A percentile compares a stretch with the other conserved stretches of the same genome.
Conservation (phyloP, 1,284 basidiomycete species). For the Irpex rosettiformis region DNA sequence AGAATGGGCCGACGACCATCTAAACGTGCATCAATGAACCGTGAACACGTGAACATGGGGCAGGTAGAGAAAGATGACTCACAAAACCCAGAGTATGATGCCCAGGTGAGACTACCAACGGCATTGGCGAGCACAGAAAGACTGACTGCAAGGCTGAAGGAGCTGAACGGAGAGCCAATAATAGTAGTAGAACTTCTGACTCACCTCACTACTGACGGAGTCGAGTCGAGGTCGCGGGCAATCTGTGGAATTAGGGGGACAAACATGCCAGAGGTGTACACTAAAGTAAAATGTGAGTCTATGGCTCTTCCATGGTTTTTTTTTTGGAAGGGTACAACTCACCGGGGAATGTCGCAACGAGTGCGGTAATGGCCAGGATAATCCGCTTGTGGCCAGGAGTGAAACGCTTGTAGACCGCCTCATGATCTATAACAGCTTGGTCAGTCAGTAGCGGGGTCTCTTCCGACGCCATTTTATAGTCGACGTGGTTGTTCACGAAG, state of each 20-base stretch:
- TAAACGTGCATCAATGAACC: constrained; percentile 19
- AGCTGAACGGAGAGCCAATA: not conserved
- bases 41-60: not conserved
- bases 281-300: constrained; percentile 29
- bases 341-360: constrained; percentile 48
- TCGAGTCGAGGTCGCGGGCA: constrained; percentile 52
- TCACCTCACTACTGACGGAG: constrained; percentile 50
- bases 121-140: constrained; percentile 41
- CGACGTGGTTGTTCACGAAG: not conserved
- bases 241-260: constrained; percentile 66
- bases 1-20: constrained; percentile 66
- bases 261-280: constrained; percentile 64
- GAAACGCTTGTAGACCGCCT: constrained; percentile 51
- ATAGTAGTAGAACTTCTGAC: constrained; percentile 19
- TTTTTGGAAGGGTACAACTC: constrained; percentile 15
- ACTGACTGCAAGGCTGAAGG: constrained; percentile 39
- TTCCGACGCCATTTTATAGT: not conserved
- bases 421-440: constrained; percentile 14
- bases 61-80: constrained; percentile 17
- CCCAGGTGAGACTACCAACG: constrained; percentile 46
- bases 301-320: not conserved
- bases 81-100: constrained; percentile 51
- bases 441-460: constrained; percentile 7
- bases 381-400: constrained; percentile 37
- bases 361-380: constrained; percentile 50